Base-by-base conservation (phyloP, 2,329 filamentous ascomycete species). In the Diaporthe aspalathi region DNA sequence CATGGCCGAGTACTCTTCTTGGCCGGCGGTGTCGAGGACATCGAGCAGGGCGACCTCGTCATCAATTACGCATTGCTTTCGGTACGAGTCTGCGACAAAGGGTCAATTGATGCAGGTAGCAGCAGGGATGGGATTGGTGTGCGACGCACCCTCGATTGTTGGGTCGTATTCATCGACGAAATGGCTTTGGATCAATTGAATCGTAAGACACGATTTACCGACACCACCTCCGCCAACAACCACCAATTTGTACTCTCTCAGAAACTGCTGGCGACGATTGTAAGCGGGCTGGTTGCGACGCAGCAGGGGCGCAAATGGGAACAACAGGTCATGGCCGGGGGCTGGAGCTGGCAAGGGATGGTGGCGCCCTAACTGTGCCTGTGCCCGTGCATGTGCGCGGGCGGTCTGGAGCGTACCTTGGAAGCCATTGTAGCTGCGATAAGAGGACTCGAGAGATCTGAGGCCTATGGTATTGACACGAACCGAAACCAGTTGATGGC, bases 91-190 rank as follows among this genome's bases (percentile, higher is more conserved):
- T 99, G 82, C 67, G 65, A 32, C 38, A 24, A 53, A 5, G 35
- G 7, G 24, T 40, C 24, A 76, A 57, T 76, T 80, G 69, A 60
- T 52, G 52, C 32, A 78, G 75, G 68, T 40, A 45, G 24, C 45
- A 45, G 24, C 27, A 62, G 35, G n/a, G 40, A 27, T 27, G 32
- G 29, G 38, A 29, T 17, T 52, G 67, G 24, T 16, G 29, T n/a
- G 20, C 43, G 60, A 82, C 88, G 77, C 83, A 95, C 96, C 96
- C 93, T 99, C 96, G 80, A 99, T 98, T 79, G 96, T 99, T 71
- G 96, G 96, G 84, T 99, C 96, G 84, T 99, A 99, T 84, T 98
- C 96, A 84, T 98, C 96, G 81, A 98, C 95, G 86, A 99, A 99
- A 83, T 99, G 96, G 83, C 93, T 95, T 85, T 95, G 92, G 79